A percentile compares a stretch with the other conserved stretches of the same genome.
phyloP scores from a whole-genome alignment of 495 filamentous ascomycete species.

The Neurospora sp. region DNA sequence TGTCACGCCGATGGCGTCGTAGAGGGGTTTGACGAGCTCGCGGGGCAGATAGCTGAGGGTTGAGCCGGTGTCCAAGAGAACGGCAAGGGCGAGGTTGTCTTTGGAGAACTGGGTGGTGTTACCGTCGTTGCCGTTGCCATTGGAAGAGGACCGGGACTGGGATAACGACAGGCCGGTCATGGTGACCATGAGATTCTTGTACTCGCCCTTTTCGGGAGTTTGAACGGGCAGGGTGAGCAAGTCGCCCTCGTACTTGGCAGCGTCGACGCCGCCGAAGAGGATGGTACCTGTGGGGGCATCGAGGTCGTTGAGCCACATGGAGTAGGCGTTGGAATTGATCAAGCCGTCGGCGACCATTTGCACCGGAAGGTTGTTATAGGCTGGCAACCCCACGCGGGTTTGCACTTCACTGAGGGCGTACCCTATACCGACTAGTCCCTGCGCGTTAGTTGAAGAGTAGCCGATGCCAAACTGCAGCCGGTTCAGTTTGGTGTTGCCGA shows the following conservation, averaged over 20 bases:
- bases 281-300: constrained; percentile 68
- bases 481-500: constrained; percentile 49
- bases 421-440: constrained; percentile 89
- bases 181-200: constrained; percentile 73
- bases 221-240: constrained; percentile 72
- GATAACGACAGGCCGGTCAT: constrained; percentile 45
- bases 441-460: constrained; percentile 55
- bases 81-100: constrained; percentile 50
- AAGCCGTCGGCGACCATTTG: constrained; percentile 58
- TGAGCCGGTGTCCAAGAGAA: constrained; percentile 84
- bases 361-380: constrained; percentile 74
- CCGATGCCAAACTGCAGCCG: constrained; percentile 82
- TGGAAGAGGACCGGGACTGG: neutral
- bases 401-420: constrained; percentile 76
- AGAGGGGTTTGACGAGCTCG: constrained; percentile 52
- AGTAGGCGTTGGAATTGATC: constrained; percentile 77
- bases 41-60: constrained; percentile 84
- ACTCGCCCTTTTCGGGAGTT: constrained; percentile 38
- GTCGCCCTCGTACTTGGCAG: constrained; percentile 59
- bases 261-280: constrained; percentile 87
- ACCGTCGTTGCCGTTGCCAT: constrained; percentile 35
- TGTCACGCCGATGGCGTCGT: constrained; percentile 47
- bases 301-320: constrained; percentile 79
- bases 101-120: neutral
- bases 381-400: constrained; percentile 43